Conservation (phyloP, 768 basidiomycete genomes). For the Termitomyces sp. region DNA sequence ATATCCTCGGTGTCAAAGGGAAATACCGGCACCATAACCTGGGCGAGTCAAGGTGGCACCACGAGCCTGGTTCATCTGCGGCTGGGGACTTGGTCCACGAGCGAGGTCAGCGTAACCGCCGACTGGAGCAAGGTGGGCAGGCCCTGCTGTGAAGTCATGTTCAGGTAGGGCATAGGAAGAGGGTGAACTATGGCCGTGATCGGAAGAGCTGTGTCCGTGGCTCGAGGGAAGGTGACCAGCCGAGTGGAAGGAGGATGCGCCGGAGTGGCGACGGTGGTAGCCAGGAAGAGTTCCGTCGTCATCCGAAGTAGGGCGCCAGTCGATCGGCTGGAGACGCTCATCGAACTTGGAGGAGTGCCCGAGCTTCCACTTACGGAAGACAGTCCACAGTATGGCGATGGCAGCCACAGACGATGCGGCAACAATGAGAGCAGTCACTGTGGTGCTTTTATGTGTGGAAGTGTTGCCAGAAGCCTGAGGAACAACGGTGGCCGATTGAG, state of each 20-base stretch:
- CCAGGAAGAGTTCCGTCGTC: conserved; percentile 42
- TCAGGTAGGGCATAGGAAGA: conserved; percentile 48
- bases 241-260: conserved; percentile 68
- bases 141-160: conserved; percentile 72
- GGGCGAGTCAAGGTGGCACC: conserved; percentile 42
- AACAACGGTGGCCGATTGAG: conserved; percentile 22
- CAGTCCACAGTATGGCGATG: conserved; percentile 73
- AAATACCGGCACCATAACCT: conserved; percentile 51
- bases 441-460: conserved; percentile 28
- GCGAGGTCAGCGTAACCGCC: conserved; percentile 81
- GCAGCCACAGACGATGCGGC: conserved; percentile 65
- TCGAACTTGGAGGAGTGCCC: conserved; percentile 76
- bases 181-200: conserved; percentile 23
- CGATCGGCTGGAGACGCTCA: conserved; percentile 80
- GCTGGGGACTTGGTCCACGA: conserved; percentile 67
- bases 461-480: conserved; percentile 21
- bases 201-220: conserved; percentile 20
- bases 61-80: conserved; percentile 50
- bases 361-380: conserved; percentile 92
- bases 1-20: conserved; percentile 56
- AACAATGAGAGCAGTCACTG: conserved; percentile 61
- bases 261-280: conserved; percentile 49
- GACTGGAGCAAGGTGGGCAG: conserved; percentile 52
- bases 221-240: conserved; percentile 30
- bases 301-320: conserved; percentile 70